Base-by-base conservation (phyloP, 441 rosid genomes). In the Mallotus repandus region DNA sequence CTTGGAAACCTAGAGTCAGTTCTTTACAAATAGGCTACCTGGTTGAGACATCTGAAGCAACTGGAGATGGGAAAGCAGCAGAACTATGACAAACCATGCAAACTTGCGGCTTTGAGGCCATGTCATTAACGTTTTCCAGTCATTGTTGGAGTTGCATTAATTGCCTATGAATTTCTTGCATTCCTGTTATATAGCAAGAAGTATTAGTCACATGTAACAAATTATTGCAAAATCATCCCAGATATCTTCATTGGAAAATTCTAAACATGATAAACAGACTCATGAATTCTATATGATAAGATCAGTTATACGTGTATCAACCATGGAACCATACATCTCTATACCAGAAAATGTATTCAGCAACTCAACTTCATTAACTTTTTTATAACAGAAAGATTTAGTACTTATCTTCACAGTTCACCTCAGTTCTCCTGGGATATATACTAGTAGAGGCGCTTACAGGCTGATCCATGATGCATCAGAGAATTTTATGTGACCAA, bases 81-180 rank as follows among this genome's bases (percentile, higher is more conserved):
- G 57, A 66, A 60, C 57, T 65, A 74, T 4, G 72, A 32, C 55
- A 54, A 70, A 68, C 59, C 50, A 63, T 52, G 65, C 68, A 58
- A 74, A 19, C 18, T 32, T 61, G 22, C 45, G 5, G 48, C 49
- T 54, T 43, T 41, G 56, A 63, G 63, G 62, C 49, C 46, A 9
- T 52, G 69, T 46, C 19, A 63, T 53, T 48, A 41, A 32, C 21
- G n/a, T 21, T 25, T 58, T 35, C 76, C 52, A 32, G 65, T 71
- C 50, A 29, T 56, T 62, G 53, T 64, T 48, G 45, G 46, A 22
- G n/a, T 66, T 57, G 46, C 65, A 19, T 59, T 35, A 41, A 41
- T 63, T n/a, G 54, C 76, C 73, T 78, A 80, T 38, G 43, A 67
- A 67, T 81, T 84, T 78, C 87, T 78, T 6, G 63, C 74, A 50